These are phyloP conservation scores for Rhizopus sp. DNA, from an alignment of 371 early-diverging fungal genomes.

Conservation along the genomic window DNA sequence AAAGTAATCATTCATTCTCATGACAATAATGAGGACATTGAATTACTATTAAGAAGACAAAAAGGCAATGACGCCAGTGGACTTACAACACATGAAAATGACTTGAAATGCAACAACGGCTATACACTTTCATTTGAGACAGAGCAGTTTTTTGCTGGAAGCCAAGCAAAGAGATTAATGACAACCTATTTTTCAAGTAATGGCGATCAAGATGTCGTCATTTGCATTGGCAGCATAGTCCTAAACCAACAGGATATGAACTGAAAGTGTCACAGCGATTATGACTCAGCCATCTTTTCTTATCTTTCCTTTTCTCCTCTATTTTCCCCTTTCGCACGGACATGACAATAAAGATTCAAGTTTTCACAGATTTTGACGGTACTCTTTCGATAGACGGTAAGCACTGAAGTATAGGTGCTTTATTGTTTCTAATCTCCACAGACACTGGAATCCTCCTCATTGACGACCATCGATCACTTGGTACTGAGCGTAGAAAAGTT, in stretches of 20 bases:
- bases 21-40: neutral
- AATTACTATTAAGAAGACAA: conserved; percentile 13
- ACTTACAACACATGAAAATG: conserved; percentile 15
- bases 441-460: conserved; percentile 49
- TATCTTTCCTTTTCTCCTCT: conserved; percentile 1
- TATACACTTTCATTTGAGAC: conserved; percentile 17
- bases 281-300: too few species aligned
- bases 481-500: conserved; percentile 41
- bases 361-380: conserved; percentile 54
- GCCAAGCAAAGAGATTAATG: conserved; percentile 5
- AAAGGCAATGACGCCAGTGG: conserved; percentile 21
- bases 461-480: conserved; percentile 47
- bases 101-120: conserved; percentile 11
- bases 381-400: conserved; percentile 51
- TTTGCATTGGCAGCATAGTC: conserved; percentile 14
- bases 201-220: neutral
- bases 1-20: conserved; percentile 12
- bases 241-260: too few species aligned
- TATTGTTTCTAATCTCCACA: conserved; percentile 1
- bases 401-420: neutral
- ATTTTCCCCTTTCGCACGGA: conserved; percentile 6
- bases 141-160: conserved; percentile 17
- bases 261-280: too few species aligned
- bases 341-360: conserved; percentile 34
- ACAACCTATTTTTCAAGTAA: conserved; percentile 14